Evolutionary conservation across 2,329 filamentous ascomycete genomes (phyloP).

Genomic region (Triangularia verruculosa): DNA sequence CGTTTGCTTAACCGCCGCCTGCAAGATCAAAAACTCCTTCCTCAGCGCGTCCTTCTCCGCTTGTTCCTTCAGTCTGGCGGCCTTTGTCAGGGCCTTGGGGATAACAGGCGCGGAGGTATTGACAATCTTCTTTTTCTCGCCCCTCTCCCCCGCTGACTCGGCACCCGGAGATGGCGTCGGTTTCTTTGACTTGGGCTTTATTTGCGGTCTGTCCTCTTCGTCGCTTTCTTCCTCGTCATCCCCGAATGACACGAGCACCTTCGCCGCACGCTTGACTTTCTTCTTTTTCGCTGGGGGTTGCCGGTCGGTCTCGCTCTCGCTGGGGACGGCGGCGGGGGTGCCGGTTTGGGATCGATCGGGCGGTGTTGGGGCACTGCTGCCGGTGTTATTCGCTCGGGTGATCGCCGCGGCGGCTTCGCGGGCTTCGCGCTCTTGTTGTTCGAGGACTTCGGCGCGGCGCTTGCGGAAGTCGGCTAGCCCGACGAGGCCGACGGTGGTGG

Average conservation of each 20-base stretch:
- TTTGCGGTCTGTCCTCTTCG: slow-evolving; percentile 24
- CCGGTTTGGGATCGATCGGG: slow-evolving; percentile 45
- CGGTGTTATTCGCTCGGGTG: neutral
- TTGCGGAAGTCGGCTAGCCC: slow-evolving; percentile 93
- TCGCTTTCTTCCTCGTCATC: slow-evolving; percentile 59
- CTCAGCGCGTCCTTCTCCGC: slow-evolving; percentile 69
- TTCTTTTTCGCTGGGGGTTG: slow-evolving; percentile 35
- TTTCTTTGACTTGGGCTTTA: slow-evolving; percentile 18
- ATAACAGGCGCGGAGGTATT: slow-evolving; percentile 60
- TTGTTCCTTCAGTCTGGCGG: slow-evolving; percentile 69
- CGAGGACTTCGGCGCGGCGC: slow-evolving; percentile 87
- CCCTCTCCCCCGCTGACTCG: slow-evolving; percentile 20
- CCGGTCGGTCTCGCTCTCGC: slow-evolving; percentile 24
- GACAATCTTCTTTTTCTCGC: slow-evolving; percentile 38
- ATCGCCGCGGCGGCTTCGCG: slow-evolving; percentile 50
- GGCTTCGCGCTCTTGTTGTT: slow-evolving; percentile 81
- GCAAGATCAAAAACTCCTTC: slow-evolving; percentile 76
- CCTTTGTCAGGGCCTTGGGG: slow-evolving; percentile 67
- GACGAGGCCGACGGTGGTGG: slow-evolving; percentile 86
- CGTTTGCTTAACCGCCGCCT: slow-evolving; percentile 82
- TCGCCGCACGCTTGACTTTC: slow-evolving; percentile 46
- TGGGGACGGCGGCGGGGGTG: slow-evolving; percentile 46
- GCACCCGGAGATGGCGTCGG: slow-evolving; percentile 21
- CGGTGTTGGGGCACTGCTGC: slow-evolving; percentile 43
- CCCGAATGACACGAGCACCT: slow-evolving; percentile 58